These are phyloP conservation scores for Protomyces gravidus DNA, from an alignment of 1,139 yeast genomes.

Conservation along the genomic window DNA sequence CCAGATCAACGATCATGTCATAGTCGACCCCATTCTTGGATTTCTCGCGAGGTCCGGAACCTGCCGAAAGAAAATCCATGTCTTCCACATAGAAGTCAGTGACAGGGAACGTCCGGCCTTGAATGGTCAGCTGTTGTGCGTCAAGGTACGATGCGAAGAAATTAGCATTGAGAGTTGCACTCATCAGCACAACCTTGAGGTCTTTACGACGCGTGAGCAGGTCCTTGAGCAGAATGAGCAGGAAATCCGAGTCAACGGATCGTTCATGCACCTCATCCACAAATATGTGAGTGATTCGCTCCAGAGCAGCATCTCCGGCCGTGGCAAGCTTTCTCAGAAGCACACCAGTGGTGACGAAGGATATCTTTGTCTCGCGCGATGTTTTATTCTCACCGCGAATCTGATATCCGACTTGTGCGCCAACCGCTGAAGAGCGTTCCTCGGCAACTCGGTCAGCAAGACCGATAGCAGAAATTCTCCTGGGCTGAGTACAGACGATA, in stretches of 20 bases:
- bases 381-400: slow-evolving; percentile 80
- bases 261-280: slow-evolving; percentile 96
- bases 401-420: slow-evolving; percentile 79
- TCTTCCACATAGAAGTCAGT: slow-evolving; percentile 67
- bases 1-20: slow-evolving; percentile 59
- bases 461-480: slow-evolving; percentile 93
- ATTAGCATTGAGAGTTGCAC: slow-evolving; percentile 84
- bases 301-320: slow-evolving; percentile 43
- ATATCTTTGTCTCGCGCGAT: slow-evolving; percentile 61
- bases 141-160: slow-evolving; percentile 55
- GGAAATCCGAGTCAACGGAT: slow-evolving; percentile 82
- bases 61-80: slow-evolving; percentile 38
- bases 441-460: slow-evolving; percentile 87
- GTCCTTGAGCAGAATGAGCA: slow-evolving; percentile 61
- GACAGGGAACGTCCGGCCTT: slow-evolving; percentile 92
- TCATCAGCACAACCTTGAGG: slow-evolving; percentile 70
- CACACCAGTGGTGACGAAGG: slow-evolving; percentile 91
- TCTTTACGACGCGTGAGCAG: slow-evolving; percentile 37
- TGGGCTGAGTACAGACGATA: slow-evolving; percentile 87
- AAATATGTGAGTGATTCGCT: slow-evolving; percentile 58
- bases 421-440: slow-evolving; percentile 66
- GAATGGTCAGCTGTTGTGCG: slow-evolving; percentile 57
- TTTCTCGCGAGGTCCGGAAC: slow-evolving; percentile 38
- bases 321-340: slow-evolving; percentile 73
- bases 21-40: slow-evolving; percentile 54